These are phyloP conservation scores for Zalerion maritima DNA, from an alignment of 495 filamentous ascomycete species.

Conservation along the genomic window DNA sequence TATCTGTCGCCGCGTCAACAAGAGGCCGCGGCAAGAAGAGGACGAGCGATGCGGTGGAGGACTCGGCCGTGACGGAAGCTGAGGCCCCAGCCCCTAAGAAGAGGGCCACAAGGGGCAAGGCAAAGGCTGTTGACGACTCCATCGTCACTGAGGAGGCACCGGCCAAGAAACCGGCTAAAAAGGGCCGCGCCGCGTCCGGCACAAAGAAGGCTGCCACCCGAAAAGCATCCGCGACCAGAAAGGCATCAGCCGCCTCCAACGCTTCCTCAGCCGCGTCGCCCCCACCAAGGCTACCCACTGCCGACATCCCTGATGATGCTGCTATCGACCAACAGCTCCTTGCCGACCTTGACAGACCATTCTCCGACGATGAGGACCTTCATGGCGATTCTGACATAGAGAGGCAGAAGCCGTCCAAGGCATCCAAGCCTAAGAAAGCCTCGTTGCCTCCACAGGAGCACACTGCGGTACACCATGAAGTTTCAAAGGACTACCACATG, in stretches of 20 bases:
- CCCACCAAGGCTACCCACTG: slow-evolving; percentile 23
- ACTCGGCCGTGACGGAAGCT: slow-evolving; percentile 21
- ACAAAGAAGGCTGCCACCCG: slow-evolving; percentile 12
- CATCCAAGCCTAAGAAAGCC: slow-evolving; percentile 19
- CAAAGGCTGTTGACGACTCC: slow-evolving; percentile 11
- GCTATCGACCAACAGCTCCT: slow-evolving; percentile 57
- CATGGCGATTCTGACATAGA: slow-evolving; percentile 21
- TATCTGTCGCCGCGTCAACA: no score
- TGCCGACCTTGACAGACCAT: slow-evolving; percentile 46
- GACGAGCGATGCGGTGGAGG: slow-evolving; percentile 43
- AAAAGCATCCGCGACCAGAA: slow-evolving; percentile 34
- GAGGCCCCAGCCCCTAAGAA: slow-evolving; percentile 50
- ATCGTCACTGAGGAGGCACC: slow-evolving; percentile 9
- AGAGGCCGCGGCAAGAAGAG: slow-evolving; percentile 48
- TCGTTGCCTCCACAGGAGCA: slow-evolving; percentile 18
- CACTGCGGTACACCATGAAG: slow-evolving; percentile 19
- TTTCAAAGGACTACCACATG: slow-evolving; percentile 23
- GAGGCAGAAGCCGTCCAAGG: slow-evolving; percentile 16
- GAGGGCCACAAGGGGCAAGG: slow-evolving; percentile 41
- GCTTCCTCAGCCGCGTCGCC: slow-evolving; percentile 19
- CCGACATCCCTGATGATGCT: slow-evolving; percentile 38
- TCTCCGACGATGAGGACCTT: slow-evolving; percentile 40
- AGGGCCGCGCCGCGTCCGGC: slow-evolving; percentile 17
- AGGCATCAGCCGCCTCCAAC: slow-evolving; percentile 37
- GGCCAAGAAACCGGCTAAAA: slow-evolving; percentile 15